A percentile compares a stretch with the other conserved stretches of the same genome.
Conservation (phyloP, 148 eudicot species). For the Cornus kousa region DNA sequence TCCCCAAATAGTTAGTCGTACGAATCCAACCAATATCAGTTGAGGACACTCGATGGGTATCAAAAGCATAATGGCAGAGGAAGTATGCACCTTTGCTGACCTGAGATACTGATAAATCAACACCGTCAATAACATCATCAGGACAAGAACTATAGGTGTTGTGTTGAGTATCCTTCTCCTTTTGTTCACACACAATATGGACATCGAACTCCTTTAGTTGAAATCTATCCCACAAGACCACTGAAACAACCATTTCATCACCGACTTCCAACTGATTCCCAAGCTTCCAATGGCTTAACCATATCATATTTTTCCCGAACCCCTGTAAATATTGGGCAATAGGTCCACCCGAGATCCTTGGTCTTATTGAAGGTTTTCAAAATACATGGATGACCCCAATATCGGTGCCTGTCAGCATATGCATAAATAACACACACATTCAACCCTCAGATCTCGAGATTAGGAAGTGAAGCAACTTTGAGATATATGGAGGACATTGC, state of each 20-base stretch:
- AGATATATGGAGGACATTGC: not conserved
- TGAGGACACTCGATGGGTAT: not conserved
- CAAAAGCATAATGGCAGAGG: not conserved
- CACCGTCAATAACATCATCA: not conserved
- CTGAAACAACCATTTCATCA: not conserved
- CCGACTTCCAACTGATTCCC: too few relatives aligned
- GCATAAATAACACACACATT: not conserved
- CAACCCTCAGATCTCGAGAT: not conserved
- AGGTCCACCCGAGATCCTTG: not conserved
- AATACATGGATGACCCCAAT: too few relatives aligned
- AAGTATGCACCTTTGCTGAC: not conserved
- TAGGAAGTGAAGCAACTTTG: not conserved
- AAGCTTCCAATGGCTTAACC: too few relatives aligned
- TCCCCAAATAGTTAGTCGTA: not conserved
- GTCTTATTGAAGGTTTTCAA: too few relatives aligned
- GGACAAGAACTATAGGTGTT: not conserved
- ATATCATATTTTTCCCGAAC: not conserved
- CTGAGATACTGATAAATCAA: constrained; percentile 6
- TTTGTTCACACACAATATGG: not conserved
- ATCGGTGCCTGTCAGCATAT: not conserved
- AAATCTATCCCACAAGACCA: not conserved
- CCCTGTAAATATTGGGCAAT: not conserved
- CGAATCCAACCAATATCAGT: not conserved
- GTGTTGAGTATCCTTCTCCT: not conserved
- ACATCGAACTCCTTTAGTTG: not conserved